phyloP scores from a whole-genome alignment of 1,139 yeast species.

The Magnusiomyces suaveolens region DNA sequence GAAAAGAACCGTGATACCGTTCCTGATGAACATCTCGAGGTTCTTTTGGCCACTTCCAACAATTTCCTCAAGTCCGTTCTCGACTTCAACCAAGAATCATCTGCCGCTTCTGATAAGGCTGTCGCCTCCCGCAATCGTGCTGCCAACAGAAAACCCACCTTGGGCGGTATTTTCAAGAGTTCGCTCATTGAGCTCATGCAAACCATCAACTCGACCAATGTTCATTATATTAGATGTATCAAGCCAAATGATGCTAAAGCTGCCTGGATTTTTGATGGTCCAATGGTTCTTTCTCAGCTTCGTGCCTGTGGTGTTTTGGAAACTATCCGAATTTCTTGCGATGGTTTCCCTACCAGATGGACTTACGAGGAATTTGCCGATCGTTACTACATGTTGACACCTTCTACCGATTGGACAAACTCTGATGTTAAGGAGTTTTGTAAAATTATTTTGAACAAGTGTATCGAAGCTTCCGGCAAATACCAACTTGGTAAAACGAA shows the following conservation, averaged over 20 bases:
- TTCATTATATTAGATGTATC: slow-evolving; percentile 93
- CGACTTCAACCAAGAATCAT: slow-evolving; percentile 52
- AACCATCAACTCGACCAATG: slow-evolving; percentile 89
- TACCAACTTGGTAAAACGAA: slow-evolving; percentile 79
- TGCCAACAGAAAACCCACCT: slow-evolving; percentile 75
- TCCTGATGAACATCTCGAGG: slow-evolving; percentile 89
- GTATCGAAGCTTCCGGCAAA: slow-evolving; percentile 51
- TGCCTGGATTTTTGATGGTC: slow-evolving; percentile 93
- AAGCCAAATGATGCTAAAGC: slow-evolving; percentile 90
- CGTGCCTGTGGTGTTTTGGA: slow-evolving; percentile 98
- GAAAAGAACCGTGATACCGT: slow-evolving; percentile 97
- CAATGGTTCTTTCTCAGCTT: slow-evolving; percentile 89
- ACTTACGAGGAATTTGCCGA: slow-evolving; percentile 88
- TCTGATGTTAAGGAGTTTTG: slow-evolving; percentile 54
- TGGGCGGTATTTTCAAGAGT: slow-evolving; percentile 88
- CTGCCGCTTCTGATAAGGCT: slow-evolving; percentile 27
- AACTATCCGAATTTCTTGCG: slow-evolving; percentile 92
- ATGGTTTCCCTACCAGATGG: slow-evolving; percentile 97
- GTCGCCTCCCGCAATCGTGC: slow-evolving; percentile 28
- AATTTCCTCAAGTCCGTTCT: slow-evolving; percentile 55
- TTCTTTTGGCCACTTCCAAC: slow-evolving; percentile 60
- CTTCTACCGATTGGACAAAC: slow-evolving; percentile 55
- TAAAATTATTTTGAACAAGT: slow-evolving; percentile 51
- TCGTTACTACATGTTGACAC: slow-evolving; percentile 74
- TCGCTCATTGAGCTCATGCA: slow-evolving; percentile 88